Conservation (phyloP, 768 basidiomycete genomes). For the Pisolithus marmoratus region DNA sequence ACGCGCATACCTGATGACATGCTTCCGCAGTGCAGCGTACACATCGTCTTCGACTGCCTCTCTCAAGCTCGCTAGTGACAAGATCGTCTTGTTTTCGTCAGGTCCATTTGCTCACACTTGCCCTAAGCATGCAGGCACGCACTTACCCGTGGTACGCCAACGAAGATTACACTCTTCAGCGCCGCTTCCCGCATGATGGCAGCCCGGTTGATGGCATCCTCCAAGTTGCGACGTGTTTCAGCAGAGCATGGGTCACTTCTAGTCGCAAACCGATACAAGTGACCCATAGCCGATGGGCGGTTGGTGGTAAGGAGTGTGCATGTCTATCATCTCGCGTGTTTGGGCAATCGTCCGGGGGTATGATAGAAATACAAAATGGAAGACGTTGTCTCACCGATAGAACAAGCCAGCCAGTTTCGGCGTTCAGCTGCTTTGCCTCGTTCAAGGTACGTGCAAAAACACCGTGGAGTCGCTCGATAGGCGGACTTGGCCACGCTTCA, state of each 20-base stretch:
- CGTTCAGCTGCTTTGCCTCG: constrained; percentile 59
- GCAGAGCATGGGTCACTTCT: constrained; percentile 37
- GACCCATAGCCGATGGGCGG: constrained; percentile 70
- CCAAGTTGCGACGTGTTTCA: constrained; percentile 37
- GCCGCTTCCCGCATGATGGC: constrained; percentile 87
- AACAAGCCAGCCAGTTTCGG: constrained; percentile 77
- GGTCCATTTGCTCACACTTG: background rate
- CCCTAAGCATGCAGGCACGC: constrained; percentile 3
- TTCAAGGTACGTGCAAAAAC: constrained; percentile 58
- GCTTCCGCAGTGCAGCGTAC: constrained; percentile 58
- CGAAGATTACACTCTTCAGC: constrained; percentile 84
- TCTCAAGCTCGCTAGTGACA: constrained; percentile 71
- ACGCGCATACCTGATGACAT: constrained; percentile 56
- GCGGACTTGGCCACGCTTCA: constrained; percentile 51
- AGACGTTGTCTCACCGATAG: constrained; percentile 47
- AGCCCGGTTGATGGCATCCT: constrained; percentile 63
- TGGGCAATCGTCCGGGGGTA: background rate
- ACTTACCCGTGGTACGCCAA: constrained; percentile 79
- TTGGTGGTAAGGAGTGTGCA: constrained; percentile 81
- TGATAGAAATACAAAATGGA: constrained; percentile 6
- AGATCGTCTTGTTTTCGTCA: constrained; percentile 56
- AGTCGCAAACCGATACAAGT: constrained; percentile 76
- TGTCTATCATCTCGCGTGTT: constrained; percentile 46
- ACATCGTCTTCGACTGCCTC: constrained; percentile 80
- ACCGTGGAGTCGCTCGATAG: constrained; percentile 43